Base-by-base conservation (phyloP, 2,329 filamentous ascomycete species). In the Teratosphaeria pseudoeucalypti region DNA sequence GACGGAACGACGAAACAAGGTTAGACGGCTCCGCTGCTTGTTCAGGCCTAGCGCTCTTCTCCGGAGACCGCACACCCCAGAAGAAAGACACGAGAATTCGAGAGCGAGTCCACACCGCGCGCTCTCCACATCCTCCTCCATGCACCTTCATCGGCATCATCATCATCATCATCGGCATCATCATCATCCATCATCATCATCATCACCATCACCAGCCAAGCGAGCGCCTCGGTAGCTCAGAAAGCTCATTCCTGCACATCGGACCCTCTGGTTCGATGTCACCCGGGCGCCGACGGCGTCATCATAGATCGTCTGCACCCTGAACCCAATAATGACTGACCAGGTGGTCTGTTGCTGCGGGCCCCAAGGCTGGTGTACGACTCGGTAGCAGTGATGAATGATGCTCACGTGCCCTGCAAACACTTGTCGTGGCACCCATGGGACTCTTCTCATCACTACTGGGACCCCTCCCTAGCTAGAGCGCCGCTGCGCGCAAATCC, bases 161-260 rank as follows among this genome's bases (percentile, higher is more conserved):
- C 23, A 23, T 23, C 23, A 23, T 23, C 23, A 23, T 23, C 23
- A 23, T 23, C 23, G 2, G 2, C 23, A 23, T 23, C 23, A 23
- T 23, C 23, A 23, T 23, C 23, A 23, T 23, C 23, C 23, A 23
- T 23, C 23, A 23, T 23, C 23, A 23, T 23, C 16, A 9, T 10
- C 29, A n/a, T n/a, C 16, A 49, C 6, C 19, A 19, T 49, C 43
- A 23, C 23, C 23, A 49, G 43, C 43, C 43, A 49, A 49, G 43
- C 43, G 43, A 26, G 39, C 57, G 52, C 57, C 57, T 58, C 57
- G 52, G 57, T 58, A 58, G 52, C 57, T 58, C 57, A 58, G 52
- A 23, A 27, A 34, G 19, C 19, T 7, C 26, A 54, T 54, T 23
- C 23, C n/a, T 54, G 43, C n/a, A 49, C 43, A 10, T 49, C 43